These are phyloP conservation scores for Cryptococcus floricola DNA, from an alignment of 1,284 basidiomycete species.

Conservation along the genomic window DNA sequence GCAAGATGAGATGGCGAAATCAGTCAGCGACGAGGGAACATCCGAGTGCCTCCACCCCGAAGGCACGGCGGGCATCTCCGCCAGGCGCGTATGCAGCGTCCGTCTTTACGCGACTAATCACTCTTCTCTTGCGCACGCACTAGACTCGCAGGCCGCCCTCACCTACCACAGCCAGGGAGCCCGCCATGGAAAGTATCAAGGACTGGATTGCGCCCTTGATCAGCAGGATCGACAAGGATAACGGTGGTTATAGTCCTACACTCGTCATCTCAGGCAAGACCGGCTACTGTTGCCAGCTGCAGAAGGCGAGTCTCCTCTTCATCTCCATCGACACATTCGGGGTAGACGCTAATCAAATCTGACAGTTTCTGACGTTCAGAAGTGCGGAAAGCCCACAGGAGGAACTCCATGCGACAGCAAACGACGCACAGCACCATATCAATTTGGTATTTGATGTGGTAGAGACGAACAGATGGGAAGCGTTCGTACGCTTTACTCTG, in stretches of 20 bases:
- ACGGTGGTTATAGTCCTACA: conserved; percentile 25
- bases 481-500: conserved; percentile 11
- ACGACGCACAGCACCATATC: conserved; percentile 10
- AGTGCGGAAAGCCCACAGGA: background rate
- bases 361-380: conserved; percentile 3
- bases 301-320: background rate
- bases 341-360: background rate
- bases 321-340: background rate
- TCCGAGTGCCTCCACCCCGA: background rate
- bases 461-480: conserved; percentile 27
- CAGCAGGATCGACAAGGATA: background rate
- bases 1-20: conserved; percentile 1
- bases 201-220: background rate
- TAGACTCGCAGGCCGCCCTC: too few species aligned
- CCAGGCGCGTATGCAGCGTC: too few species aligned
- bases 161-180: too few species aligned
- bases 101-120: too few species aligned
- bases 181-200: background rate
- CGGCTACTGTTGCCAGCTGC: background rate
- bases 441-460: conserved; percentile 25
- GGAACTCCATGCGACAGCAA: conserved; percentile 1
- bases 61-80: too few species aligned
- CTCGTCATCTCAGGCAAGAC: conserved; percentile 8
- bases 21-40: too few species aligned
- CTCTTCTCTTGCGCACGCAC: too few species aligned